A percentile compares a stretch with the other conserved stretches of the same genome.
These are phyloP conservation scores for Paramyrothecium sp. DNA, from an alignment of 2,329 filamentous ascomycete species.

Conservation along the genomic window DNA sequence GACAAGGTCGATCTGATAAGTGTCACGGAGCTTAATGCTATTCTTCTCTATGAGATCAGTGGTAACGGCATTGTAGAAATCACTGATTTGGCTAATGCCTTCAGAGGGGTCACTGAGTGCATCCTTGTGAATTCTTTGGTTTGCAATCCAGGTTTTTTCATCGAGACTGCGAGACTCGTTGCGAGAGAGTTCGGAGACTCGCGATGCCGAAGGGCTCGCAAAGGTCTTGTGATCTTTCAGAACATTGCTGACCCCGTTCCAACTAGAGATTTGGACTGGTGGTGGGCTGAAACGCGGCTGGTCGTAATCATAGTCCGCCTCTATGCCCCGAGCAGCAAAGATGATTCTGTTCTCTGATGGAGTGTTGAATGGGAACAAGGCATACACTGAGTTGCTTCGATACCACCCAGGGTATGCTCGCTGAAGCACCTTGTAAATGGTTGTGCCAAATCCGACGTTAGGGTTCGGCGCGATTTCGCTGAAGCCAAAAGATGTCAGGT, in stretches of 20 bases:
- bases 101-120: slow-evolving; percentile 2
- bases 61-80: slow-evolving; percentile 26
- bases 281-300: no score
- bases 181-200: no score
- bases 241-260: no score
- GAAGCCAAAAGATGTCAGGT: slow-evolving; percentile 33
- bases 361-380: slow-evolving; percentile 38
- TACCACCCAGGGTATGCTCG: slow-evolving; percentile 44
- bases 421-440: slow-evolving; percentile 45
- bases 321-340: no score
- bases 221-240: no score
- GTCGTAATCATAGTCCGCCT: slow-evolving; percentile 32
- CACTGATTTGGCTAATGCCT: slow-evolving; percentile 30
- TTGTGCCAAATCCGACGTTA: slow-evolving; percentile 38
- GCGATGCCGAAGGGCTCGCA: no score
- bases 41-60: slow-evolving; percentile 40
- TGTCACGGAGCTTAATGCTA: slow-evolving; percentile 30
- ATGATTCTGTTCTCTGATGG: slow-evolving; percentile 38
- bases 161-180: no score
- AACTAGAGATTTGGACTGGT: no score
- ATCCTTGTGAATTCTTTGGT: no score
- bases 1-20: slow-evolving; percentile 39
- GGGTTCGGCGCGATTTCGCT: slow-evolving; percentile 32
- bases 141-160: no score
- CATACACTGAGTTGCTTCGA: slow-evolving; percentile 31